Base-by-base conservation (phyloP, 2,329 filamentous ascomycete genomes). In the Sporothrix variecibatus region DNA sequence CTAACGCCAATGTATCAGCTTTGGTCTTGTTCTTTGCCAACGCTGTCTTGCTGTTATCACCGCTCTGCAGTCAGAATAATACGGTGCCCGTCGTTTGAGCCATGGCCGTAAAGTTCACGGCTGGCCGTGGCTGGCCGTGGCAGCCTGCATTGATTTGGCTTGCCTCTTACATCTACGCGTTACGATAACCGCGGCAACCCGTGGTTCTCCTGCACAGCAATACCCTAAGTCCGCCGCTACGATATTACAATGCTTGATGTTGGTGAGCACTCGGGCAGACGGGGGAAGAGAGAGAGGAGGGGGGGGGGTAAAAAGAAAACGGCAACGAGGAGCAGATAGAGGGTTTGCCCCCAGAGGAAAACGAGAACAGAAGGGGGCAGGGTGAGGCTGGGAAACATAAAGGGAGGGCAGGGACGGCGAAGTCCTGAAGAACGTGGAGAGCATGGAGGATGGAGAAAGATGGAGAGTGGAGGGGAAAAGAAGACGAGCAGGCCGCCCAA, bases 191-290 rank as follows among this genome's bases (percentile, higher is more conserved):
- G 62, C 62, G 62, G 62, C 20, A 43, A 65, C 34, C n/a, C 28
- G 31, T 62, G 58, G 31, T 62, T 11, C 15, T 38, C 40, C 28
- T 64, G 58, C 31, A 65, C n/a, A 11, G 38, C 62, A 43, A 65
- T 65, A 65, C 12, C 62, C 62, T 40, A 65, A 65, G 64, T 67
- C 43, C 38, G 64, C 64, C 38, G 64, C 64, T 67, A 49, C 40
- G 34, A 43, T 3, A 31, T 28, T 17, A 17, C 58, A 5, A 20
- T 11, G 58, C 11, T 1, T 11, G 2, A 31, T 62, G 58, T 38
- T 38, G 20, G 17, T 40, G 58, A 38, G 15, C 26, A 58, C 15
- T 58, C 56, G 56, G 56, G 26, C 56, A 31, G 56, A 58, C 31
- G 56, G 26, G 51, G n/a, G 56, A 26, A 11, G 60, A 38, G 60